Evolutionary conservation across 2,329 filamentous ascomycete species (phyloP).

Genomic region (Erysiphe neolycopersici): DNA sequence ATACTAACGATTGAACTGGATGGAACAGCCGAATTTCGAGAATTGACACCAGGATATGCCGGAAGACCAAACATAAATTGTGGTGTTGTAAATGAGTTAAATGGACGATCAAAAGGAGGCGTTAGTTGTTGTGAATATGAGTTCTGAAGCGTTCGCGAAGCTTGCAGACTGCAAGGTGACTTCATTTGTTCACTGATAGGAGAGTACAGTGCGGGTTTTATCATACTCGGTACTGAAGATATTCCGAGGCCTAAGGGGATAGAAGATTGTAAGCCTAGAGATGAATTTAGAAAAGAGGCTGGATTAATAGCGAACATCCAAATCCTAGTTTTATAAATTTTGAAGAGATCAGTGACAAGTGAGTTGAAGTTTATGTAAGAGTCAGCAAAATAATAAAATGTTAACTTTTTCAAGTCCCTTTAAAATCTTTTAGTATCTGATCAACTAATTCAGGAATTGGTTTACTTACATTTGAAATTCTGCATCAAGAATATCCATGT

Average conservation of each 20-base stretch:
- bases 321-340: slow-evolving; percentile 96
- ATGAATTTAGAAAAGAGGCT: slow-evolving; percentile 68
- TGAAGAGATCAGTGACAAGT: slow-evolving; percentile 89
- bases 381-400: slow-evolving; percentile 96
- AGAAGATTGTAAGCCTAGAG: slow-evolving; percentile 42
- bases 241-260: slow-evolving; percentile 39
- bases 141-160: slow-evolving; percentile 11
- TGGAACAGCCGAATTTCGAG: slow-evolving; percentile 14
- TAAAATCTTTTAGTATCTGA: slow-evolving; percentile 1
- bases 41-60: slow-evolving; percentile 18
- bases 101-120: slow-evolving; percentile 6
- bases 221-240: slow-evolving; percentile 20
- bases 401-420: slow-evolving; percentile 97
- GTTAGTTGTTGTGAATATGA: slow-evolving; percentile 19
- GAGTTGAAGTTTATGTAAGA: slow-evolving; percentile 98
- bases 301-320: slow-evolving; percentile 99
- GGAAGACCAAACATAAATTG: slow-evolving; percentile 18
- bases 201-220: slow-evolving; percentile 14
- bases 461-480: slow-evolving; percentile 83
- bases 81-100: slow-evolving; percentile 2
- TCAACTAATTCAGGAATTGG: slow-evolving; percentile 6
- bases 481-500: slow-evolving; percentile 96
- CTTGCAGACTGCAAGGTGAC: slow-evolving; percentile 6
- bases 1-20: slow-evolving; percentile 14
- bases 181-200: slow-evolving; percentile 14